Conservation (phyloP, 495 filamentous ascomycete species). For the Astrocystis sublimbata region DNA sequence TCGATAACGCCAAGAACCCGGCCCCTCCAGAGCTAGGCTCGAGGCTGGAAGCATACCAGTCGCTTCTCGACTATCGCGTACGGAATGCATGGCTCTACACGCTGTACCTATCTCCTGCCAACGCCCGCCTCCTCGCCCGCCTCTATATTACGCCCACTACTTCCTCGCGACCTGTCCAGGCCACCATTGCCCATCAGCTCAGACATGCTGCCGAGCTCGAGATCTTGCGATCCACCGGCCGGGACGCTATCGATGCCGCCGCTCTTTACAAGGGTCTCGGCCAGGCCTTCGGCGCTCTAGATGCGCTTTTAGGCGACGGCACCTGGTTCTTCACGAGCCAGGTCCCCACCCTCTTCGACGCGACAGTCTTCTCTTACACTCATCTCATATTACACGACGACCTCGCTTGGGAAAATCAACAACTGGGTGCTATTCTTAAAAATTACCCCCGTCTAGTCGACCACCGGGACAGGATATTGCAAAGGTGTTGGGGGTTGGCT, state of each 20-base stretch:
- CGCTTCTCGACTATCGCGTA: slow-evolving; percentile 77
- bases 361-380: slow-evolving; percentile 88
- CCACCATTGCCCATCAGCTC: slow-evolving; percentile 63
- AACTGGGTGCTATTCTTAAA: slow-evolving; percentile 20
- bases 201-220: slow-evolving; percentile 70
- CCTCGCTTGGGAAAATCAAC: slow-evolving; percentile 56
- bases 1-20: slow-evolving; percentile 30
- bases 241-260: slow-evolving; percentile 56
- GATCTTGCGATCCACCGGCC: slow-evolving; percentile 60
- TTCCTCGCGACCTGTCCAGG: slow-evolving; percentile 61
- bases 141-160: slow-evolving; percentile 71
- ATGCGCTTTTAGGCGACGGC: slow-evolving; percentile 63
- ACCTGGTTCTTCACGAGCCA: slow-evolving; percentile 41
- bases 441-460: slow-evolving; percentile 37
- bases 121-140: slow-evolving; percentile 60
- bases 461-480: slow-evolving; percentile 37
- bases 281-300: slow-evolving; percentile 74
- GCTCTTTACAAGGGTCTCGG: slow-evolving; percentile 67
- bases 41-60: slow-evolving; percentile 75
- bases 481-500: slow-evolving; percentile 30
- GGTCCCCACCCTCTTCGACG: slow-evolving; percentile 77
- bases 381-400: slow-evolving; percentile 67
- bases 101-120: slow-evolving; percentile 71
- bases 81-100: slow-evolving; percentile 84
- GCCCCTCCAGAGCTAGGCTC: slow-evolving; percentile 13